Percentiles rank a stretch among this genome's conserved stretches.
Conservation (phyloP, 1,139 yeast genomes). For the Maudiozyma humilis region DNA sequence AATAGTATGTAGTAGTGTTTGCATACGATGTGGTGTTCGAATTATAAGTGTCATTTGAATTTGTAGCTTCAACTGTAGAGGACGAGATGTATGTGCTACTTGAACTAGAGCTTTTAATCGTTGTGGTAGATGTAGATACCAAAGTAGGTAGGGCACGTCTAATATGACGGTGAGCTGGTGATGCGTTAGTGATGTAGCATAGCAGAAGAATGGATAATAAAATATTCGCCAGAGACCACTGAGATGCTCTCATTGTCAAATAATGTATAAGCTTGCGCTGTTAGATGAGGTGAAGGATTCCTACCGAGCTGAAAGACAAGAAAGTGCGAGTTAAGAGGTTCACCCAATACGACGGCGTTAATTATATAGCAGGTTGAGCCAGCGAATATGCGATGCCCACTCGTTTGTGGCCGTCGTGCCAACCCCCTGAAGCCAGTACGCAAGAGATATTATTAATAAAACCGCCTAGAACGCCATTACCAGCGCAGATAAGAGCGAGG, state of each 20-base stretch:
- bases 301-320: no score
- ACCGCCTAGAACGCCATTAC: no score
- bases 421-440: no score
- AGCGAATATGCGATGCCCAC: no score
- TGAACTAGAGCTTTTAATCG: not conserved
- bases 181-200: not conserved
- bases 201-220: not conserved
- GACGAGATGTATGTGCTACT: not conserved
- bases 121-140: not conserved
- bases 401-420: no score
- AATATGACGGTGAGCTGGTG: slow-evolving; percentile 1
- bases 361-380: no score
- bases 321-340: no score
- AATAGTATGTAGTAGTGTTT: not conserved
- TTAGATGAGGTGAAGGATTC: no score
- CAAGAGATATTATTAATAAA: no score
- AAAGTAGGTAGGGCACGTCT: slow-evolving; percentile 2
- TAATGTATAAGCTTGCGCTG: no score
- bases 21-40: not conserved
- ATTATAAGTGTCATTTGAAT: not conserved
- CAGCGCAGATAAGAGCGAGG: no score
- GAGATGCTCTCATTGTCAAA: not conserved
- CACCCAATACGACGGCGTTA: no score
- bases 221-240: not conserved
- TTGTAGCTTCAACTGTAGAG: not conserved